Evolutionary conservation across 257 asterid genomes (phyloP).

Genomic region (Scutellaria galericulata): DNA sequence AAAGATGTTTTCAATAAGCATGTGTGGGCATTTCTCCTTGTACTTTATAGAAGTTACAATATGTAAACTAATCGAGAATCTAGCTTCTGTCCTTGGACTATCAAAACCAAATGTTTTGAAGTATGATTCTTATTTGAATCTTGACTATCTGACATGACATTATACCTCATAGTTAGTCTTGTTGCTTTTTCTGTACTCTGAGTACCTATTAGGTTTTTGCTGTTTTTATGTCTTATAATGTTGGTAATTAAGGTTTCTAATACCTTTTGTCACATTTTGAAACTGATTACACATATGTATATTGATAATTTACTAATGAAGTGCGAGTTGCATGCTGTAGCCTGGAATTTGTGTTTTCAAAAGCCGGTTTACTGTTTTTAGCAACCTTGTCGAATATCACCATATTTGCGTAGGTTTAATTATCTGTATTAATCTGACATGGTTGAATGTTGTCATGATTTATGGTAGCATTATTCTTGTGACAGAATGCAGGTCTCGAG

Average conservation of each 20-base stretch:
- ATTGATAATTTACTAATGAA: background rate
- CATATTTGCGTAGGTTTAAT: background rate
- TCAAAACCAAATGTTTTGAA: background rate
- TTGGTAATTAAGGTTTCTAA: background rate
- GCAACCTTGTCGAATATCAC: background rate
- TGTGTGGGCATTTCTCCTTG: background rate
- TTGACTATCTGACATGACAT: background rate
- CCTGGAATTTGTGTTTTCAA: background rate
- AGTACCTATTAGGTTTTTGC: background rate
- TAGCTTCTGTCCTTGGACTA: background rate
- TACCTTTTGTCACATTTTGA: background rate
- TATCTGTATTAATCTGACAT: background rate
- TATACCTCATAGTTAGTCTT: background rate
- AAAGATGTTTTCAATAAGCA: background rate
- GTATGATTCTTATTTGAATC: background rate
- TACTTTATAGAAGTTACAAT: background rate
- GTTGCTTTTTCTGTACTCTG: background rate
- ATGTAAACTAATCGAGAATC: background rate
- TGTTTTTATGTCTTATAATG: background rate
- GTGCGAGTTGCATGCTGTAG: background rate
- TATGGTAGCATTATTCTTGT: conserved; percentile 25
- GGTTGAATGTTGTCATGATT: background rate
- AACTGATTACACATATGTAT: background rate
- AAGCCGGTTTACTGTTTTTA: conserved; percentile 2
- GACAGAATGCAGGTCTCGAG: conserved; percentile 62